These are phyloP conservation scores for Herpotrichia juniperi DNA, from an alignment of 2,329 filamentous ascomycete genomes.

Conservation along the genomic window DNA sequence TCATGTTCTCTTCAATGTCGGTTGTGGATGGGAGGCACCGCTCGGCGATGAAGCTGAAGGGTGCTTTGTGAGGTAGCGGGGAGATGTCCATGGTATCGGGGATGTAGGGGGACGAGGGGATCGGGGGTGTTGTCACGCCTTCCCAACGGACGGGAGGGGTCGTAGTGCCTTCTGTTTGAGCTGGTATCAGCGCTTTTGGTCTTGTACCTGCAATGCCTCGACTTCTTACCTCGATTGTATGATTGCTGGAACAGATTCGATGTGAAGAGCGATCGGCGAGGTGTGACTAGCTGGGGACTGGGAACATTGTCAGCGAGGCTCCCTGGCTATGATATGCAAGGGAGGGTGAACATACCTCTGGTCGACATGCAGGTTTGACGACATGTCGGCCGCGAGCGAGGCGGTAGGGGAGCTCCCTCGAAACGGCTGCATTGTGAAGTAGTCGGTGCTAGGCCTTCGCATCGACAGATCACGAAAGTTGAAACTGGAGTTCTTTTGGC, in stretches of 20 bases:
- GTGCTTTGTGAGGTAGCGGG: slow-evolving; percentile 81
- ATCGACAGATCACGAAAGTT: slow-evolving; percentile 77
- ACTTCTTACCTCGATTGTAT: slow-evolving; percentile 64
- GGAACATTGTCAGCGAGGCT: slow-evolving; percentile 47
- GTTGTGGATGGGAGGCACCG: slow-evolving; percentile 69
- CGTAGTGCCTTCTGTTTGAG: slow-evolving; percentile 46
- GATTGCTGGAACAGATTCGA: slow-evolving; percentile 68
- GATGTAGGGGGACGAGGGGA: slow-evolving; percentile 76
- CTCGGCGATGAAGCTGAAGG: slow-evolving; percentile 65
- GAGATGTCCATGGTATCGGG: slow-evolving; percentile 92
- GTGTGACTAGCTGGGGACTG: slow-evolving; percentile 83
- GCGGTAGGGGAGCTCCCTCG: slow-evolving; percentile 88
- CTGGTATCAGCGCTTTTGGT: slow-evolving; percentile 33
- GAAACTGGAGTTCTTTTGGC: slow-evolving; percentile 65
- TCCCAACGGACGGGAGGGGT: slow-evolving; percentile 60
- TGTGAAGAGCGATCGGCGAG: slow-evolving; percentile 83
- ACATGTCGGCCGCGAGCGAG: slow-evolving; percentile 90
- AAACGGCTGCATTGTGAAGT: slow-evolving; percentile 79
- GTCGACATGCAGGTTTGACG: slow-evolving; percentile 96
- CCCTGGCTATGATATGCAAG: slow-evolving; percentile 30
- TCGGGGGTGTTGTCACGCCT: slow-evolving; percentile 80
- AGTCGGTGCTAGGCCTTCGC: slow-evolving; percentile 75
- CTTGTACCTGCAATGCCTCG: slow-evolving; percentile 14
- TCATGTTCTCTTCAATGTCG: slow-evolving; percentile 53
- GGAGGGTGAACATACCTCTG: slow-evolving; percentile 70